These are phyloP conservation scores for Emiliania huxleyi DNA, from an alignment of 78 protist species.

Conservation along the genomic window DNA sequence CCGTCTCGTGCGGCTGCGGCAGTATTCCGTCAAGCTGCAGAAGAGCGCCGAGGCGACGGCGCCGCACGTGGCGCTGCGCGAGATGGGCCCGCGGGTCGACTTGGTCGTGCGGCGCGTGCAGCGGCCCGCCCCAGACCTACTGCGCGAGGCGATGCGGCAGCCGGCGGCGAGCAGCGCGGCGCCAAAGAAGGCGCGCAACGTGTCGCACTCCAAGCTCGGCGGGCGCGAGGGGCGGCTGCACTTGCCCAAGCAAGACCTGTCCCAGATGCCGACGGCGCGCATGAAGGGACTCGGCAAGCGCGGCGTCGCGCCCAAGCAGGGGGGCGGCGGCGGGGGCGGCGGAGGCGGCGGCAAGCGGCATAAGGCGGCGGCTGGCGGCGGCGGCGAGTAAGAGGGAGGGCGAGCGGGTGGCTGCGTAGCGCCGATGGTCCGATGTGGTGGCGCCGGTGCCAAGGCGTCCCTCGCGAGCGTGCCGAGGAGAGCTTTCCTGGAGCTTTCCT, in stretches of 20 bases:
- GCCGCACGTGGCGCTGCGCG: constrained; percentile 71
- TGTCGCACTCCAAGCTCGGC: background rate
- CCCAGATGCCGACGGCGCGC: constrained; percentile 21
- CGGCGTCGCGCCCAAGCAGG: too few relatives aligned
- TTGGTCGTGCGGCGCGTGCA: constrained; percentile 56
- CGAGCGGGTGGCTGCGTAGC: too few relatives aligned
- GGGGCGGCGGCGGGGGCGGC: too few relatives aligned
- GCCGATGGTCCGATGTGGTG: too few relatives aligned
- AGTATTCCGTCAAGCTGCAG: constrained; percentile 46
- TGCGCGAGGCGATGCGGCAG: background rate
- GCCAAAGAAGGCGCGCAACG: constrained; percentile 43
- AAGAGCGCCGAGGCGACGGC: constrained; percentile 55
- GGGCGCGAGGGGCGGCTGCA: constrained; percentile 41
- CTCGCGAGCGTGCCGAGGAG: too few relatives aligned
- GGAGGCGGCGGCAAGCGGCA: background rate
- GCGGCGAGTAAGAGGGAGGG: too few relatives aligned
- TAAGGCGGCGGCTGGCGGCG: too few relatives aligned
- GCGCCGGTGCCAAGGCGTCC: too few relatives aligned
- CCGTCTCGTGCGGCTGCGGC: constrained; percentile 60
- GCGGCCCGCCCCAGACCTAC: constrained; percentile 47
- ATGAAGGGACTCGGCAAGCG: constrained; percentile 49
- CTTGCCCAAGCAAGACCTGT: constrained; percentile 46
- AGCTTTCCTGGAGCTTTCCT: too few relatives aligned
- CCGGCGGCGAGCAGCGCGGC: background rate
- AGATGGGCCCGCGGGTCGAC: constrained; percentile 77